Base-by-base conservation (phyloP, 495 filamentous ascomycete species). In the Sphaerosporella brunnea region DNA sequence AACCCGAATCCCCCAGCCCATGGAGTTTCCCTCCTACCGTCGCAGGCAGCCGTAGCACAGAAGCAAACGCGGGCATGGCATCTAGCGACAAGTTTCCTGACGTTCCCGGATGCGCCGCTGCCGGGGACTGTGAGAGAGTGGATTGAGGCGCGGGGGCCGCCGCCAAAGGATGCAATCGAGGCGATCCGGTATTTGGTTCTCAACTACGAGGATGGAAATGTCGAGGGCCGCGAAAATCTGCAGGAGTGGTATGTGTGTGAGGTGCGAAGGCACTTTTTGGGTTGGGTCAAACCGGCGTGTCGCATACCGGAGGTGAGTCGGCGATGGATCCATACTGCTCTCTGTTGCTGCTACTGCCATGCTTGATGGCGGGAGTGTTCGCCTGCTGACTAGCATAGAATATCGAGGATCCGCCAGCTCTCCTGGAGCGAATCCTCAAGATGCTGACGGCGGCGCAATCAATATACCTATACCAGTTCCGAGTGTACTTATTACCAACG, bases 191-290 rank as follows among this genome's bases (percentile, higher is more conserved):
- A 59, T 18, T 39, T 59, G 19, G 37, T 50, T 4, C 49, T 46
- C 8, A 48, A 45, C 48, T 50, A 51, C 7, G 55, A 59, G 20
- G 54, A 59, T 51, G 43, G 51, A 35, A 24, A 48, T 52, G 4
- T 54, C 21, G 51, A 53, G 16, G 58, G 51, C 20, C 40, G 55
- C 19, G 54, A 57, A 34, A 60, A 20, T 35, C 35, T 61, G 15
- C 11, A 54, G 38, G 58, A 61, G 39, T 61, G 58, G 58, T 61
- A 61, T 46, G 53, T 25, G 10, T 61, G 54, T 41, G 58, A 61
- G 36, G 54, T 58, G 19, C 47, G 58, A 28, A 34, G 58, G 34
- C 58, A 61, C 35, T 61, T 60, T 24, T 38, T 61, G 48, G 53
- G 45, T 34, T 51, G 51, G 47, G 57, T 61, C 21, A 53, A 53